Conservation (phyloP, 192 early-diverging fungal genomes). For the Linnemannia elongata region DNA sequence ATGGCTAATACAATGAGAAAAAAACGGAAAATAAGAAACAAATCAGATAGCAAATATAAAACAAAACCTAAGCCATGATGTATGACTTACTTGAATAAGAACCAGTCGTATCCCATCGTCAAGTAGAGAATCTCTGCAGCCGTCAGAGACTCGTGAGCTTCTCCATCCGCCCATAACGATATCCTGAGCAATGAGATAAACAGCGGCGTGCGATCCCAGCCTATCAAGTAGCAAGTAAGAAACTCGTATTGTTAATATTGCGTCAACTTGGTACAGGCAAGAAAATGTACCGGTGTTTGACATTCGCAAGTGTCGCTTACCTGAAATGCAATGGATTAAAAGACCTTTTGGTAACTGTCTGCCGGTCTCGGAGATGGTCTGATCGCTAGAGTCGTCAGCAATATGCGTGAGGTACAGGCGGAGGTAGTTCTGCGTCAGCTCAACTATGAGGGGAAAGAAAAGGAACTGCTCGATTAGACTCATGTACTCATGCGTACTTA, state of each 20-base stretch:
- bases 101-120: slow-evolving; percentile 58
- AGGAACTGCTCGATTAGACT: not conserved
- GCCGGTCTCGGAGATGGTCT: not conserved
- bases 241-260: not conserved
- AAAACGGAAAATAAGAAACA: not conserved
- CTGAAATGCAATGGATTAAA: slow-evolving; percentile 53
- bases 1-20: slow-evolving; percentile 13
- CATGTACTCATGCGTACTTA: too few species aligned
- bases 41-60: not conserved
- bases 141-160: slow-evolving; percentile 49
- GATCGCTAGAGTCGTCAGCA: slow-evolving; percentile 38
- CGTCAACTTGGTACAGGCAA: not conserved
- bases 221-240: slow-evolving; percentile 7
- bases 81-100: slow-evolving; percentile 49
- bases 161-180: slow-evolving; percentile 56
- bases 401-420: slow-evolving; percentile 52
- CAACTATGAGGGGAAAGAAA: slow-evolving; percentile 17
- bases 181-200: slow-evolving; percentile 53
- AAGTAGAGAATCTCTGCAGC: slow-evolving; percentile 57
- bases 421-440: slow-evolving; percentile 55
- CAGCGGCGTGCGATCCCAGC: slow-evolving; percentile 56
- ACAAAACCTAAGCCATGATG: not conserved
- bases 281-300: not conserved
- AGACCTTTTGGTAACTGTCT: slow-evolving; percentile 27
- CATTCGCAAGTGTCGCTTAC: not conserved